Conservation (phyloP, 306 rosid species). For the Mimosa pudica region DNA sequence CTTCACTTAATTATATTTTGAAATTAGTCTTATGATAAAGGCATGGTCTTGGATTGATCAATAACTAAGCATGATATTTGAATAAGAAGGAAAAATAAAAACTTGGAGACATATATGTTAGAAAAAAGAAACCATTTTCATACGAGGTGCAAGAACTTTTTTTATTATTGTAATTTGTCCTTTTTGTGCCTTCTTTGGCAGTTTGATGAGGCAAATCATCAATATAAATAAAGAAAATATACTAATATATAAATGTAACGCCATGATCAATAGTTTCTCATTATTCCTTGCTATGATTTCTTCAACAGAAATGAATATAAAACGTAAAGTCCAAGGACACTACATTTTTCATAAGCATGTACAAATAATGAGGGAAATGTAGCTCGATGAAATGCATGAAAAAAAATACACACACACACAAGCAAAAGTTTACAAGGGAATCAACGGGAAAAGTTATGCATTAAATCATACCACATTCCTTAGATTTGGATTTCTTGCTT, state of each 20-base stretch:
- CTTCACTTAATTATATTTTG: slow-evolving; percentile 11
- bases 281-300: background rate
- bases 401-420: background rate
- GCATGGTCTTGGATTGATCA: background rate
- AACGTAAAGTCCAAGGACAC: background rate
- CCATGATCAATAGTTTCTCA: background rate
- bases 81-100: background rate
- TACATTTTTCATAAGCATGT: background rate
- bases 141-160: background rate
- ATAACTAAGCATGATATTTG: slow-evolving; percentile 1
- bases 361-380: background rate
- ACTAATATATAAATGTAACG: no score
- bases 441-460: background rate
- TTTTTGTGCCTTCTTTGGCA: no score
- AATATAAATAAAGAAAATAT: background rate
- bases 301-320: background rate
- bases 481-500: slow-evolving; percentile 75
- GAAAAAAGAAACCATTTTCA: background rate
- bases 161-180: background rate
- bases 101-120: background rate
- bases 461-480: slow-evolving; percentile 70
- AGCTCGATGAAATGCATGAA: background rate
- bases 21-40: slow-evolving; percentile 15
- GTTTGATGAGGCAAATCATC: background rate
- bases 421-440: background rate